Evolutionary conservation across 768 basidiomycete genomes (phyloP), one percentile per base, ranked within the genome.

Genomic region (Psilocybe azurescens): DNA sequence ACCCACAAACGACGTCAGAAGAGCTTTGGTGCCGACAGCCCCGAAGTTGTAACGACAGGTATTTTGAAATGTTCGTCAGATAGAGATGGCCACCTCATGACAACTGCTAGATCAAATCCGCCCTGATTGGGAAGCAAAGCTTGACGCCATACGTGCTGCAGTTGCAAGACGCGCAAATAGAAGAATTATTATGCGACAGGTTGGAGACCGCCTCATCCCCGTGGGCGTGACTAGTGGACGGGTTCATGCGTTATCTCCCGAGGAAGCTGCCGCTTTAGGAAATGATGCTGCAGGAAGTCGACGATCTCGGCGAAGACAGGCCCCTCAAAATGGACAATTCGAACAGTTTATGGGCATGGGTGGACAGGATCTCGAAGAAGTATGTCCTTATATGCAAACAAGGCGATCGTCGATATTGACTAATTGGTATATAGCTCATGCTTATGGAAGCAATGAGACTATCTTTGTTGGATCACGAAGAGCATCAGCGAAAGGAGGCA

Each of bases 381-480:
- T 94, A 69, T 70, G 85, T 73, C 49, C 52, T 44, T 61, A 54
- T 63, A 38, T 57, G 39, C 28, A 11, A 46, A 41, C 20, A 29
- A 47, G n/a, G 33, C 50, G 59, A 38, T 49, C 46, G 48, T 48
- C 46, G 28, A 44, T 62, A 46, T 56, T 55, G 30, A 57, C 18
- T 58, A 18, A 57, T n/a, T 52, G 54, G 36, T 51, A 50, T 66
- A 44, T 64, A 99, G 94, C 78, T 99, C 48, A 98, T 99, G 97
- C 81, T 99, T 58, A 96, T 96, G 93, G 97, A 99, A 77, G 97
- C 97, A 4, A 99, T 99, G 95, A 88, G 97, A 58, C 79, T 97
- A 60, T 97, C 95, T 29, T 80, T 98, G 66, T 73, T 97, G 52
- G 97, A 99, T 60, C 95, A 99, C 70, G 96, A 98, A 76, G 95